Evolutionary conservation across 345 rosid species (phyloP).

Genomic region (Salix purpurea): DNA sequence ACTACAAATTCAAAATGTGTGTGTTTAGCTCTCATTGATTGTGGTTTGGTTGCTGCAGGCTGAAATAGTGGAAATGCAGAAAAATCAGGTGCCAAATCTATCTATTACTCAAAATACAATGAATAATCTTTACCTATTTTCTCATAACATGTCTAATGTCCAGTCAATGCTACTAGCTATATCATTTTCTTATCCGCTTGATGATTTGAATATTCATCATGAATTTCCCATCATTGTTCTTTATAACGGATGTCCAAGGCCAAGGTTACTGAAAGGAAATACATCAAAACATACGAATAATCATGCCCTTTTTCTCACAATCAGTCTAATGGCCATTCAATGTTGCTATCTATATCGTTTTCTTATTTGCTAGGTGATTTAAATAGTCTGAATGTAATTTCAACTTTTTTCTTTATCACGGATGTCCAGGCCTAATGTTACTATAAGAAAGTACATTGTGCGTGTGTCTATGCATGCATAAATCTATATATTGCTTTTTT

Average conservation of each 20-base stretch:
- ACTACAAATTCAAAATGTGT: neutral
- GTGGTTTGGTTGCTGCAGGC: constrained; percentile 43
- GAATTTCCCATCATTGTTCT: neutral
- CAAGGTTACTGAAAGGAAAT: neutral
- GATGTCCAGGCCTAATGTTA: neutral
- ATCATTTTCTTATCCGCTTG: neutral
- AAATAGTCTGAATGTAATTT: neutral
- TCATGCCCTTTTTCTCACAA: neutral
- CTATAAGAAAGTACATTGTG: neutral
- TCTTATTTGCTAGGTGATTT: no score
- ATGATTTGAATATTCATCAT: neutral
- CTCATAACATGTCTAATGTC: neutral
- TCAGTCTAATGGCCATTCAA: neutral
- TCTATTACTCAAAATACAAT: neutral
- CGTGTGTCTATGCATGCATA: neutral
- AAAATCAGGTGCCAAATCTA: constrained; percentile 58
- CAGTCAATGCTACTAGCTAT: neutral
- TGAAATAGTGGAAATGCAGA: constrained; percentile 67
- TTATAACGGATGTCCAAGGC: neutral
- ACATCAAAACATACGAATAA: neutral
- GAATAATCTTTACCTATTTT: neutral
- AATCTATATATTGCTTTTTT: neutral
- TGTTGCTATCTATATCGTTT: neutral
- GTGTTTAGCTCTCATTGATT: constrained; percentile 8
- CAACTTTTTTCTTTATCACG: neutral